These are phyloP conservation scores for Amanita phalloides DNA, from an alignment of 768 basidiomycete genomes.

Conservation along the genomic window DNA sequence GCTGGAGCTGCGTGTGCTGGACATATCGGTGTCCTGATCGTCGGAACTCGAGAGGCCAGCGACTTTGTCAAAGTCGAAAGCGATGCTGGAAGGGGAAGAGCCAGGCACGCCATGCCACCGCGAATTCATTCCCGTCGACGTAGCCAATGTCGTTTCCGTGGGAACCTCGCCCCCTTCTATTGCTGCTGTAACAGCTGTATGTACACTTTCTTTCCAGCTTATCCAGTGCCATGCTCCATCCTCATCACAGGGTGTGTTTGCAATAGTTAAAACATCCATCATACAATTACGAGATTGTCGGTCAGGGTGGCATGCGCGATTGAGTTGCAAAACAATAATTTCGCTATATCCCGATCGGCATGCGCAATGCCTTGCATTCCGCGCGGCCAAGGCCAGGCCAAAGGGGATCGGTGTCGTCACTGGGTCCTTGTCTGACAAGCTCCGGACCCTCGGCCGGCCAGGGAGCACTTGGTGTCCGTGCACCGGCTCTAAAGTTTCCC, in stretches of 20 bases:
- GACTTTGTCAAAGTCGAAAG: constrained; percentile 7
- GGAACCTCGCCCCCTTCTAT: no score
- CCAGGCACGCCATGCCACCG: constrained; percentile 2
- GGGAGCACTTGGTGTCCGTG: constrained; percentile 7
- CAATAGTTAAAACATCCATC: background rate
- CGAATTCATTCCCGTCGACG: constrained; percentile 4
- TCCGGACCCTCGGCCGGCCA: background rate
- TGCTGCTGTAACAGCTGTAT: no score
- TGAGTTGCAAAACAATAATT: background rate
- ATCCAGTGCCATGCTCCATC: background rate
- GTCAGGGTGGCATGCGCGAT: background rate
- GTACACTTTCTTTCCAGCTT: background rate
- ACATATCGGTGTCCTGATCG: constrained; percentile 13
- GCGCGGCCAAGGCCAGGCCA: no score
- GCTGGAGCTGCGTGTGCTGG: constrained; percentile 12
- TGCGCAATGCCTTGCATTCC: no score
- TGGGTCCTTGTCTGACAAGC: background rate
- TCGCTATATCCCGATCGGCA: no score
- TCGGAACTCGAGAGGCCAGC: constrained; percentile 5
- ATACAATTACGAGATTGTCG: background rate
- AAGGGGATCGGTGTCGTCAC: background rate
- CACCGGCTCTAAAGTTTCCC: constrained; percentile 6
- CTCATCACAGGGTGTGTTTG: background rate
- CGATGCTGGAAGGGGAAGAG: constrained; percentile 2
- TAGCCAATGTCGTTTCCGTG: background rate